phyloP scores from a whole-genome alignment of 805 yeast species.

The Grigorovia jiainica region DNA sequence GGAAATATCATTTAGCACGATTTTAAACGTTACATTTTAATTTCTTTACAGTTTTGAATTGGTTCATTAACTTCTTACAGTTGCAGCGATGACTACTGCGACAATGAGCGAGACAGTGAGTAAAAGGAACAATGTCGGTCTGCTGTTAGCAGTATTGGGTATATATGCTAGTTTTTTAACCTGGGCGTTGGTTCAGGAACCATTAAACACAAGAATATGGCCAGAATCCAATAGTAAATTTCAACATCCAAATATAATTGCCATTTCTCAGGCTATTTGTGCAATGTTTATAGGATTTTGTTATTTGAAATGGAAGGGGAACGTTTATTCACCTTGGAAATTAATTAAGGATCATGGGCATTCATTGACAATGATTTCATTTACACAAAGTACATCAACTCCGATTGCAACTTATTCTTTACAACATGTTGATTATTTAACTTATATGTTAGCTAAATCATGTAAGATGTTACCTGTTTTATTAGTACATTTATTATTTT shows the following conservation, averaged over 20 bases:
- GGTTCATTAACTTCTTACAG: no score
- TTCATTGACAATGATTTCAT: slow-evolving; percentile 44
- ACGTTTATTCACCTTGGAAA: slow-evolving; percentile 24
- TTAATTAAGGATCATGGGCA: slow-evolving; percentile 29
- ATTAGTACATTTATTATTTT: slow-evolving; percentile 64
- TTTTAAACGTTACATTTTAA: no score
- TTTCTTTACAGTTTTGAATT: no score
- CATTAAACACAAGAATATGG: slow-evolving; percentile 68
- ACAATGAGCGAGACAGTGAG: no score
- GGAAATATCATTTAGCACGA: no score
- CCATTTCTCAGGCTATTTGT: slow-evolving; percentile 60
- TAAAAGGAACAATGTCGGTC: slow-evolving; percentile 5
- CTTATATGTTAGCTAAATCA: slow-evolving; percentile 79
- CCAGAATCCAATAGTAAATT: slow-evolving; percentile 47
- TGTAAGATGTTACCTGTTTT: slow-evolving; percentile 94
- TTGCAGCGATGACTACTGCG: no score
- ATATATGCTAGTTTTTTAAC: slow-evolving; percentile 79
- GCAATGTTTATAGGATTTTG: slow-evolving; percentile 61
- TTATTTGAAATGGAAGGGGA: slow-evolving; percentile 38
- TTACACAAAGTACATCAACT: slow-evolving; percentile 70
- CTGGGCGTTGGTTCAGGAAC: slow-evolving; percentile 91
- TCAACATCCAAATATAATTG: slow-evolving; percentile 71
- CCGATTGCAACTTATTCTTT: slow-evolving; percentile 77
- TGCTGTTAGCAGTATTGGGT: slow-evolving; percentile 39
- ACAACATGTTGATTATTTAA: slow-evolving; percentile 75